Evolutionary conservation across 306 rosid genomes (phyloP).

Genomic region (Urtica urens): DNA sequence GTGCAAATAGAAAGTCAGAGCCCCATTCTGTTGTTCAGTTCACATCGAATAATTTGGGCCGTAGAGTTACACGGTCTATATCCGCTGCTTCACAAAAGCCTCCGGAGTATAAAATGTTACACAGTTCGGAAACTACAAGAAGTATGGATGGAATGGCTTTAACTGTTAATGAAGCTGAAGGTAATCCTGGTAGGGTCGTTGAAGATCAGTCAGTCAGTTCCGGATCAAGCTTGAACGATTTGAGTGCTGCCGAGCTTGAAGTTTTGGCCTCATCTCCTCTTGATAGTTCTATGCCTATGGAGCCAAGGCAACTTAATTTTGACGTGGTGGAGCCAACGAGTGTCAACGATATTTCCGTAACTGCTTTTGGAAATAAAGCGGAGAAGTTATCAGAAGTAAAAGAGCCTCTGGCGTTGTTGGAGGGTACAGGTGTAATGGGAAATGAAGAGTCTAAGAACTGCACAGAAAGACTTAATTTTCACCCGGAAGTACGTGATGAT

Average conservation of each 20-base stretch:
- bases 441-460: slow-evolving; percentile 16
- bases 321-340: slow-evolving; percentile 28
- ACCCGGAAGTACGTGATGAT: slow-evolving; percentile 18
- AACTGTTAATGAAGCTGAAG: slow-evolving; percentile 18
- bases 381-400: slow-evolving; percentile 19
- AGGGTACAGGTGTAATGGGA: slow-evolving; percentile 17
- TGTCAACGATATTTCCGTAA: slow-evolving; percentile 27
- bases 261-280: slow-evolving; percentile 22
- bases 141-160: slow-evolving; percentile 17
- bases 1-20: slow-evolving; percentile 20
- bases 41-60: slow-evolving; percentile 17
- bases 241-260: slow-evolving; percentile 25
- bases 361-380: slow-evolving; percentile 15
- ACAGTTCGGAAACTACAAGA: slow-evolving; percentile 10
- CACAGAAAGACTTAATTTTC: slow-evolving; percentile 20
- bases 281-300: slow-evolving; percentile 30
- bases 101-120: slow-evolving; percentile 17
- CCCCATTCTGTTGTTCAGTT: slow-evolving; percentile 19
- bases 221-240: slow-evolving; percentile 16
- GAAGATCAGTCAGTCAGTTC: slow-evolving; percentile 18
- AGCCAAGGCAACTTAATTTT: slow-evolving; percentile 47
- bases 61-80: slow-evolving; percentile 7
- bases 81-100: slow-evolving; percentile 12
- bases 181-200: slow-evolving; percentile 16
- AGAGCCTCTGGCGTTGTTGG: slow-evolving; percentile 11